These are phyloP conservation scores for Orbilia blumenaviensis DNA, from an alignment of 2,329 filamentous ascomycete genomes.

Conservation along the genomic window DNA sequence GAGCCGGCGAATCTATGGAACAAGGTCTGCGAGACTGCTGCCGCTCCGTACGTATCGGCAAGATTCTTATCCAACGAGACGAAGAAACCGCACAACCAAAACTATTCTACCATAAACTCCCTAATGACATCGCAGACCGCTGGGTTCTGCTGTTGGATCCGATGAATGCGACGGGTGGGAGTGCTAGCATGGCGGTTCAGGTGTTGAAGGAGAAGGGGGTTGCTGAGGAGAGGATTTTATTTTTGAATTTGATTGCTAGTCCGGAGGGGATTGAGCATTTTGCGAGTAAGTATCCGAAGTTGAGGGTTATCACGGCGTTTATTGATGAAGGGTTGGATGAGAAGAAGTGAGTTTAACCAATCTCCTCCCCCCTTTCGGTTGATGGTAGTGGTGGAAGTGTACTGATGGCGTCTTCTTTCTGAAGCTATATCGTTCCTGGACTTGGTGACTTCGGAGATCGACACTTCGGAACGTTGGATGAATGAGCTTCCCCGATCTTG, in stretches of 20 bases:
- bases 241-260: conserved; percentile 97
- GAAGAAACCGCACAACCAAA: conserved; percentile 93
- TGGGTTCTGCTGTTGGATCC: conserved; percentile 96
- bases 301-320: conserved; percentile 93
- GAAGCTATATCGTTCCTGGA: conserved; percentile 95
- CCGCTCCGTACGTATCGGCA: conserved; percentile 95
- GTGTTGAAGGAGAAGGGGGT: conserved; percentile 89
- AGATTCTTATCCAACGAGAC: conserved; percentile 96
- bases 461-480: conserved; percentile 78
- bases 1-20: conserved; percentile 98
- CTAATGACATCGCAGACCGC: conserved; percentile 87
- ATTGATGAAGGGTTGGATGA: conserved; percentile 96
- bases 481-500: neutral
- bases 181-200: conserved; percentile 95
- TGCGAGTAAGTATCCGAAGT: conserved; percentile 83
- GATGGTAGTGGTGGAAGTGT: neutral
- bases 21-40: conserved; percentile 96
- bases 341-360: conserved; percentile 77
- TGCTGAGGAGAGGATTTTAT: conserved; percentile 92
- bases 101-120: conserved; percentile 97
- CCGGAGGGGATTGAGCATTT: conserved; percentile 91
- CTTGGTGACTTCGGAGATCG: conserved; percentile 95
- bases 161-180: conserved; percentile 99
- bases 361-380: neutral
- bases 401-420: conserved; percentile 57